Conservation (phyloP, 1,139 yeast species). For the Suhomyces choctaworum region DNA sequence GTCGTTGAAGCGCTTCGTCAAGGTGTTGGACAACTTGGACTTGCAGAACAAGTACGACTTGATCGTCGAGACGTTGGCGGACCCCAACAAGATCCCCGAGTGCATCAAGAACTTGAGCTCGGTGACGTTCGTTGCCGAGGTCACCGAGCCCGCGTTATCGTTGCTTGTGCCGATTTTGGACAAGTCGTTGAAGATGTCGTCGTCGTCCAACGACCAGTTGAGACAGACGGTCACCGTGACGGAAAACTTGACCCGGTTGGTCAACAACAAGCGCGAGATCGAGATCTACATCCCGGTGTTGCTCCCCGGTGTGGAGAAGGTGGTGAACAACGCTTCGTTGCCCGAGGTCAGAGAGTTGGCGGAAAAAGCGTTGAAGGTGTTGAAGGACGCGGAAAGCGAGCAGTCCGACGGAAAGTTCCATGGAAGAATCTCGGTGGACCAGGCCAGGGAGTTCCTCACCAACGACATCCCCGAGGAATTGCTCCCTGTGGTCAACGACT, state of each 20-base stretch:
- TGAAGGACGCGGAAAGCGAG: constrained; percentile 77
- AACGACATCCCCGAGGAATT: constrained; percentile 36
- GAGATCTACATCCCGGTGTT: constrained; percentile 83
- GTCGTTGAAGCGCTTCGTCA: constrained; percentile 69
- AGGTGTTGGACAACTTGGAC: constrained; percentile 88
- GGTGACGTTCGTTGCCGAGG: constrained; percentile 97
- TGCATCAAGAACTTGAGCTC: constrained; percentile 89
- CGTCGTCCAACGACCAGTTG: constrained; percentile 91
- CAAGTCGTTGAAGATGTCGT: constrained; percentile 84
- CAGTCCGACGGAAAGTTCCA: constrained; percentile 70
- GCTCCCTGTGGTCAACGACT: constrained; percentile 21
- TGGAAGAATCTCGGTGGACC: constrained; percentile 63
- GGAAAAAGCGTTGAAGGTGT: constrained; percentile 75
- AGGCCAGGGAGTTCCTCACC: constrained; percentile 50
- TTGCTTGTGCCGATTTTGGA: constrained; percentile 89
- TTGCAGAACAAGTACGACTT: constrained; percentile 82
- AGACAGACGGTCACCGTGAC: constrained; percentile 96
- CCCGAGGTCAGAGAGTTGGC: constrained; percentile 98
- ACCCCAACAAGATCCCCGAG: constrained; percentile 84
- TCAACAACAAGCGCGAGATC: constrained; percentile 90
- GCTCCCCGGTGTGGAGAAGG: constrained; percentile 87
- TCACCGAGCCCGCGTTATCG: constrained; percentile 92
- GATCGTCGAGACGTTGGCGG: constrained; percentile 84
- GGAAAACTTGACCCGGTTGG: constrained; percentile 93
- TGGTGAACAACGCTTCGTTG: constrained; percentile 83